Conservation (phyloP, 1,139 yeast species). For the Groenewaldozyma auringiensis region DNA sequence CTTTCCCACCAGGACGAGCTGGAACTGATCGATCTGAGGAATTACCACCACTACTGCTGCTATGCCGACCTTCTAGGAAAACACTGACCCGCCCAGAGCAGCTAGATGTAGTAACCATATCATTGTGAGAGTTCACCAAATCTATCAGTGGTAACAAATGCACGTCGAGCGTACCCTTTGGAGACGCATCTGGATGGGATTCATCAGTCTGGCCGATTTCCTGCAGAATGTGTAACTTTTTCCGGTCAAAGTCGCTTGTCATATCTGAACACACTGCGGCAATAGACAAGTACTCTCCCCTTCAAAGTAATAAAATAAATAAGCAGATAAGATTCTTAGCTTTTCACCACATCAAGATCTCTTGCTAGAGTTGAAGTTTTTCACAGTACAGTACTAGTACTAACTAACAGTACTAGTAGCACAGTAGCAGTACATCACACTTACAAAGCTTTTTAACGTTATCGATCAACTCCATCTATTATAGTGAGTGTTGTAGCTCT, state of each 20-base stretch:
- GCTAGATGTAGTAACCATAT: constrained; percentile 80
- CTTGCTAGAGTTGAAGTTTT: too few relatives aligned
- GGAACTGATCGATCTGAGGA: background rate
- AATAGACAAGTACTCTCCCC: too few relatives aligned
- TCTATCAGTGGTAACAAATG: constrained; percentile 63
- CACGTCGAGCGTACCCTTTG: constrained; percentile 75
- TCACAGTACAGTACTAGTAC: too few relatives aligned
- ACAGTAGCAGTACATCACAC: too few relatives aligned
- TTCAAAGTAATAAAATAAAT: background rate
- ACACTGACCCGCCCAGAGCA: constrained; percentile 85
- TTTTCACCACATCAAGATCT: too few relatives aligned
- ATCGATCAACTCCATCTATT: background rate
- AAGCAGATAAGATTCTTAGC: background rate
- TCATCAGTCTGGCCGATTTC: constrained; percentile 44
- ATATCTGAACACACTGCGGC: background rate
- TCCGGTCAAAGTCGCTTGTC: constrained; percentile 47
- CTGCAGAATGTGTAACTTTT: constrained; percentile 49
- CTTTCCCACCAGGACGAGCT: constrained; percentile 68
- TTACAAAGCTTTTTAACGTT: too few relatives aligned
- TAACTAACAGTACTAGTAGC: too few relatives aligned
- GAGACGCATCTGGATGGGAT: constrained; percentile 58
- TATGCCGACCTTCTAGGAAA: constrained; percentile 55
- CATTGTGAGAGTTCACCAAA: constrained; percentile 51
- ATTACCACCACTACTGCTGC: constrained; percentile 5
- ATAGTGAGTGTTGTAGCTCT: too few relatives aligned